phyloP scores from a whole-genome alignment of 1,284 basidiomycete species.

The Vanrija sp. region DNA sequence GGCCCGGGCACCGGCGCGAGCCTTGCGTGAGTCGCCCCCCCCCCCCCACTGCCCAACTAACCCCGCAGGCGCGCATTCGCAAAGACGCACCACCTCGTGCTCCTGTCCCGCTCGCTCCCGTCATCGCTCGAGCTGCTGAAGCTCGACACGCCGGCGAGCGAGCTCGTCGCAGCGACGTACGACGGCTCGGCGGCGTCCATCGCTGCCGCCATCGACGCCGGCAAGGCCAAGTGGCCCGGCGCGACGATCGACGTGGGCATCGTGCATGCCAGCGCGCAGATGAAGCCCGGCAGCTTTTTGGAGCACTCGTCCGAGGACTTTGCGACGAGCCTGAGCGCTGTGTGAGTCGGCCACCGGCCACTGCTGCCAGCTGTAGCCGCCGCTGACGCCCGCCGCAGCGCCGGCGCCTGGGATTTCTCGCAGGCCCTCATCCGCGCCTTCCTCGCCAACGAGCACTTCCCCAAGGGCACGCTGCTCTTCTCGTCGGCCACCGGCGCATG shows the following conservation, averaged over 20 bases:
- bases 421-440: slow-evolving; percentile 36
- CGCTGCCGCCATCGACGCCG: slow-evolving; percentile 26
- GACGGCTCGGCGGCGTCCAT: slow-evolving; percentile 31
- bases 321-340: slow-evolving; percentile 26
- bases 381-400: slow-evolving; percentile 7
- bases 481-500: slow-evolving; percentile 44
- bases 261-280: slow-evolving; percentile 35
- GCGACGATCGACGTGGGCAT: slow-evolving; percentile 38
- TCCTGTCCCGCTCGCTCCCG: slow-evolving; percentile 44
- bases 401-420: slow-evolving; percentile 35
- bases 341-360: no score
- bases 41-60: neutral
- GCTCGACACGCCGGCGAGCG: slow-evolving; percentile 23
- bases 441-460: slow-evolving; percentile 18
- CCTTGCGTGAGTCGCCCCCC: slow-evolving; percentile 17
- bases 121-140: slow-evolving; percentile 27
- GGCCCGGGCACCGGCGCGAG: slow-evolving; percentile 39
- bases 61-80: slow-evolving; percentile 28
- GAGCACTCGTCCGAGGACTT: slow-evolving; percentile 31
- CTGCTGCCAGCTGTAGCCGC: neutral
- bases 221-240: slow-evolving; percentile 34
- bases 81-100: slow-evolving; percentile 38
- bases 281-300: slow-evolving; percentile 33
- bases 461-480: slow-evolving; percentile 38
- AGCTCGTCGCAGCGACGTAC: slow-evolving; percentile 24